Evolutionary conservation across 1,284 basidiomycete genomes (phyloP), one percentile per base, ranked within the genome.

Genomic region (Takashimella koratensis): DNA sequence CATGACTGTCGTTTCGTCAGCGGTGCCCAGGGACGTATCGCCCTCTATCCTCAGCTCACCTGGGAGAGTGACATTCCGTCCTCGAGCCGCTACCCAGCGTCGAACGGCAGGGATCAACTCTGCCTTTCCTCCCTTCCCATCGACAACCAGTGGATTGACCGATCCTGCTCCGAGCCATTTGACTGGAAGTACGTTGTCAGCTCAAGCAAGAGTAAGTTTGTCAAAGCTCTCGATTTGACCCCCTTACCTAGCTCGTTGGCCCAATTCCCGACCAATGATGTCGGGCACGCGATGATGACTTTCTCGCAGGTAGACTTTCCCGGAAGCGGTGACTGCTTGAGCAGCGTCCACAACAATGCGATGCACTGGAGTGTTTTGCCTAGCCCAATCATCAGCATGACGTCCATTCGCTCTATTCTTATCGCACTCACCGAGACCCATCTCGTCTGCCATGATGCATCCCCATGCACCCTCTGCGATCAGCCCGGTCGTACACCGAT

Each of bases 391-490:
- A 55, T 46, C 44, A 13, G 4, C 13, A 22, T n/a, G n/a, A n/a
- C n/a, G n/a, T n/a, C n/a, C n/a, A n/a, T n/a, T n/a, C 12, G 16
- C 43, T 5, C 19, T 8, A 4, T 36, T 5, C 26, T 4, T 48
- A 25, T 10, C 11, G 12, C 27, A 63, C 74, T 57, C 51, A 74
- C 91, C 90, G 21, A 95, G 83, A 69, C 96, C 95, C 95, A 98
- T 98, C 76, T 97, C 95, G 71, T 98, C 95, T 0, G 96, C 95
- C 88, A 98, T 94, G 70, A 98, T 98, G 67, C 92, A 97, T 0
- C 95, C 95, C 66, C 92, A 92, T 53, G 95, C 92, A 62, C 91
- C 89, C 49, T 92, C 85, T 23, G 88, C 88, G 47, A 94, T 77
- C 84, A 96, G 88, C 2, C 94, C 96, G 0, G 91, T 97, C 6